These are phyloP conservation scores for Cyberlindnera lachancei DNA, from an alignment of 805 yeast genomes.

Conservation along the genomic window DNA sequence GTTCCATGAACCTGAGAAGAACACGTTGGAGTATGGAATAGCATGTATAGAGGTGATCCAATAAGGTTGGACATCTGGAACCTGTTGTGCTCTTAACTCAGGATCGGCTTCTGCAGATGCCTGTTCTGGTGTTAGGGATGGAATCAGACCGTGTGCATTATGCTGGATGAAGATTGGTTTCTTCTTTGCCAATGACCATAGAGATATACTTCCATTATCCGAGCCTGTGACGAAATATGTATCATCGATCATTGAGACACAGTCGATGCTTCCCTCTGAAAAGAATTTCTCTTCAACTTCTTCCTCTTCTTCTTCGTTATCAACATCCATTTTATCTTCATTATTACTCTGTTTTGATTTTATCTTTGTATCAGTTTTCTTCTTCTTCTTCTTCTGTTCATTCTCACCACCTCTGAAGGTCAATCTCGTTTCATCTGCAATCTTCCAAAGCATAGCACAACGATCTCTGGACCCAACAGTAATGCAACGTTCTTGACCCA, in stretches of 20 bases:
- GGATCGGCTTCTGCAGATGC: slow-evolving; percentile 44
- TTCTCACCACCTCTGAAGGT: slow-evolving; percentile 88
- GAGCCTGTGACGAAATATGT: slow-evolving; percentile 91
- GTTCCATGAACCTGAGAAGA: slow-evolving; percentile 83
- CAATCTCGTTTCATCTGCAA: slow-evolving; percentile 88
- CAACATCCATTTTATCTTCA: slow-evolving; percentile 25
- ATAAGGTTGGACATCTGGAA: slow-evolving; percentile 73
- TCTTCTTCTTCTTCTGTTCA: slow-evolving; percentile 29
- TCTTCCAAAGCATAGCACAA: slow-evolving; percentile 94
- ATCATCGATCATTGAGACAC: slow-evolving; percentile 87
- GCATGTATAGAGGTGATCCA: slow-evolving; percentile 81
- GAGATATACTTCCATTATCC: slow-evolving; percentile 83
- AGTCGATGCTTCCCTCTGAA: slow-evolving; percentile 84
- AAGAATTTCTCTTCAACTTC: slow-evolving; percentile 33
- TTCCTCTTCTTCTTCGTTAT: slow-evolving; percentile 22
- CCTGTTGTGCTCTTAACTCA: slow-evolving; percentile 33
- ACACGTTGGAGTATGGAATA: slow-evolving; percentile 76
- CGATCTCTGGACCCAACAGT: slow-evolving; percentile 94
- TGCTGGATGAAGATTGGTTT: slow-evolving; percentile 70
- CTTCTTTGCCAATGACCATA: slow-evolving; percentile 89
- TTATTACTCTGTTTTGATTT: slow-evolving; percentile 24
- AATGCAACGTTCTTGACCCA: slow-evolving; percentile 84
- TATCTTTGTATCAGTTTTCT: slow-evolving; percentile 26
- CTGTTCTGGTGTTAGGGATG: slow-evolving; percentile 39
- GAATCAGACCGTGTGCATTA: slow-evolving; percentile 69